A percentile compares a stretch with the other conserved stretches of the same genome.
These are phyloP conservation scores for Citrullus amarus DNA, from an alignment of 306 rosid genomes.

Conservation along the genomic window DNA sequence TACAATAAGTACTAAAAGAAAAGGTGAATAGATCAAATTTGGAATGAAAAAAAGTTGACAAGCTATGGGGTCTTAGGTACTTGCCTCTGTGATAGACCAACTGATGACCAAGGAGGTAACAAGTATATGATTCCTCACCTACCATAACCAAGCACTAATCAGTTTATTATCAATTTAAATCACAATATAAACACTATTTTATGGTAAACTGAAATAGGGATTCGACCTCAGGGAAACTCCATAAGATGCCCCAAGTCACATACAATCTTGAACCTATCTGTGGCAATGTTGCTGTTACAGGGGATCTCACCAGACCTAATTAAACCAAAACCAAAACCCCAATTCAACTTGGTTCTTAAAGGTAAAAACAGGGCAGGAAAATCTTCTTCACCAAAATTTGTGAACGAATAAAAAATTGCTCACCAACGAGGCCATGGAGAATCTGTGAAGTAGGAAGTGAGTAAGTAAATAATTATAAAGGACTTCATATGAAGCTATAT, in stretches of 20 bases:
- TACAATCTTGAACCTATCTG: slow-evolving; percentile 68
- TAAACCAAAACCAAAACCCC: not conserved
- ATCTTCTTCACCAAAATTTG: not conserved
- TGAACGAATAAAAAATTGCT: slow-evolving; percentile 20
- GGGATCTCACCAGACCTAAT: slow-evolving; percentile 79
- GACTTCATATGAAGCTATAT: not conserved
- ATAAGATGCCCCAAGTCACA: slow-evolving; percentile 71
- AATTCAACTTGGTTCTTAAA: not conserved
- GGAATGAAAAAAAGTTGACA: not conserved
- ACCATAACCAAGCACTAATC: slow-evolving; percentile 7
- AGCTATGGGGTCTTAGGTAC: slow-evolving; percentile 16
- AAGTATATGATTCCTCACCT: slow-evolving; percentile 46
- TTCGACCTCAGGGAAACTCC: slow-evolving; percentile 77
- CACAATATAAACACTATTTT: not conserved
- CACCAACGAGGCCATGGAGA: slow-evolving; percentile 80
- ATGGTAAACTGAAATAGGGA: not conserved
- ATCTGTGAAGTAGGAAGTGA: slow-evolving; percentile 31
- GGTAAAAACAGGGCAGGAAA: not conserved
- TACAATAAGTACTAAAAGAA: not conserved
- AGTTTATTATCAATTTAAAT: not conserved
- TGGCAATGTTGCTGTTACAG: slow-evolving; percentile 71
- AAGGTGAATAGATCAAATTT: not conserved
- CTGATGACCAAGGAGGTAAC: slow-evolving; percentile 60
- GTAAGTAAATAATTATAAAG: not conserved
- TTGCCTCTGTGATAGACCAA: slow-evolving; percentile 85